Evolutionary conservation across 164 flowering plant genomes (phyloP), one percentile per base, ranked within the genome.

Genomic region (Macadamia tetraphylla): DNA sequence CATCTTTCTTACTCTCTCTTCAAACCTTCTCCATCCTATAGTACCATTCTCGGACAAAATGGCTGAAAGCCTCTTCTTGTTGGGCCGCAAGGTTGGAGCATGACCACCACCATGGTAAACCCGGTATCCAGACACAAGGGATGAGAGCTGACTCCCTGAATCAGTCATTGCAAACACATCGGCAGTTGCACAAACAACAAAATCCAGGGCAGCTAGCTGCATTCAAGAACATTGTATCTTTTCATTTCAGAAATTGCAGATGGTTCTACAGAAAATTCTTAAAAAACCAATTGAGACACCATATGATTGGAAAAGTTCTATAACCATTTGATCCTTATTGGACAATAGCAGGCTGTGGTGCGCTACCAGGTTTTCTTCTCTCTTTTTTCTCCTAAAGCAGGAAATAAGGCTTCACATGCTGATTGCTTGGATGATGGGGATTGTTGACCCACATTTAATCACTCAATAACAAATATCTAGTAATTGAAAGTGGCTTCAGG

Each of bases 91-190:
- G 13, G 81, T 86, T 13, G 99, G 98, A 72, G 97, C 91, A 55
- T 71, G 74, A 3, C 94, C 96, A 60, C 75, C 83, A 15, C 96
- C 98, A 66, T 79, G 85, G 80, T 95, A 95, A 17, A 85, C 83
- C 32, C 99, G 77, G 67, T 79, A 89, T 64, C 99, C 99, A 10
- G 98, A 88, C 46, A 92, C 99, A 29, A 92, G 77, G 35, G 98
- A 90, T 32, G 99, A 87, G 46, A 95, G 83, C 80, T 95, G 99
- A 84, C 98, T 92, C 56, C 99, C 99, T 2, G 99, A 87, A 73
- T 94, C 99, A 11, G 99, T 95, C 87, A 92, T 90, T 60, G 99
- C 96, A 79, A 95, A 95, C 6, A 92, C 98, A 80, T 95, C 97
- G 12, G 98, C 84, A 68, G 94, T 84, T 30, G 97, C 94, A 81